These are phyloP conservation scores for Zostera marina DNA, from an alignment of 116 monocot species.

Conservation along the genomic window DNA sequence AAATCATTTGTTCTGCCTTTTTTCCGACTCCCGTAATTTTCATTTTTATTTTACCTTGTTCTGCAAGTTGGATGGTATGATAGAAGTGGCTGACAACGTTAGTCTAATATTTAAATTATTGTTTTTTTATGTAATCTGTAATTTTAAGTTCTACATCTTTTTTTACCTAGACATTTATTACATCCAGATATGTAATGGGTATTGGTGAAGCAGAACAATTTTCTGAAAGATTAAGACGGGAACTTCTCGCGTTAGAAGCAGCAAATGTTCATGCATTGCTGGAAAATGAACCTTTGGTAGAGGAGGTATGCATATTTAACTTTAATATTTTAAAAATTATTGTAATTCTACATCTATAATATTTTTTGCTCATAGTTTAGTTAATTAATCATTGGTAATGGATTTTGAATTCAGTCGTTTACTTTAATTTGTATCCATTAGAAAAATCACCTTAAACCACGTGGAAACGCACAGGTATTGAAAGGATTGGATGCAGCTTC, in stretches of 20 bases:
- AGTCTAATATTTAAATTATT: too few species aligned
- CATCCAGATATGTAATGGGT: constrained; percentile 81
- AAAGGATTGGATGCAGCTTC: constrained; percentile 64
- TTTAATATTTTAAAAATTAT: constrained; percentile 1
- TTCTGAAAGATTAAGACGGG: constrained; percentile 89
- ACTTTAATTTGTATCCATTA: not conserved
- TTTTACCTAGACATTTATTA: not conserved
- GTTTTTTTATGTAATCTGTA: too few species aligned
- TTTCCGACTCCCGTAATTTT: too few species aligned
- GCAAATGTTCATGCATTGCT: constrained; percentile 89
- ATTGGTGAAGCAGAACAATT: constrained; percentile 99
- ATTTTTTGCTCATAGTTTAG: not conserved
- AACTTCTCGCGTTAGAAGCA: constrained; percentile 91
- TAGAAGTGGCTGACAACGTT: too few species aligned
- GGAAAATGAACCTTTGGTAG: constrained; percentile 76
- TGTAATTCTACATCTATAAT: not conserved
- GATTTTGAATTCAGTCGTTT: not conserved
- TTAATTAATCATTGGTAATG: not conserved
- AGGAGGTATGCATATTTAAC: constrained; percentile 42
- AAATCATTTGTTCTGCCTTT: too few species aligned
- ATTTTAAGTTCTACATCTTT: too few species aligned
- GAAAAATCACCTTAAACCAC: not conserved
- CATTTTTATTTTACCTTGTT: too few species aligned
- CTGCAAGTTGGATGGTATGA: too few species aligned
- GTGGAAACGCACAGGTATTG: constrained; percentile 40